Percentiles rank a stretch among this genome's conserved stretches.
Evolutionary conservation across 305 asterid genomes (phyloP).

Genomic region (Coffea humblotiana): DNA sequence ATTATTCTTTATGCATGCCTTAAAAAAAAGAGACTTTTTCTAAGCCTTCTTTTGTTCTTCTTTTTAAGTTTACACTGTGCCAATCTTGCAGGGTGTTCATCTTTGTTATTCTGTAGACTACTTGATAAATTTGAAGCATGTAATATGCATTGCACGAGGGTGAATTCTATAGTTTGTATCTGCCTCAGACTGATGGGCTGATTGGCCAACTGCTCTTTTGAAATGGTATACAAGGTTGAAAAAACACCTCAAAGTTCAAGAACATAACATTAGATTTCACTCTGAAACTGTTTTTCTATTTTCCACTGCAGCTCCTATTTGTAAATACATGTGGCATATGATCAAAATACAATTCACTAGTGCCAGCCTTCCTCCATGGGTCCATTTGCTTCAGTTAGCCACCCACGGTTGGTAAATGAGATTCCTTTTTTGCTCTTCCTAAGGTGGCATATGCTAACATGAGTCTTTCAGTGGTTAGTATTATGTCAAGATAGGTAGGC

Average conservation of each 20-base stretch:
- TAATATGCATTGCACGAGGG: neutral
- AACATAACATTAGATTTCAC: neutral
- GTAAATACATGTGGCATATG: conserved; percentile 6
- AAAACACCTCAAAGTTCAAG: neutral
- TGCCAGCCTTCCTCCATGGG: neutral
- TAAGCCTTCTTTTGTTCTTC: neutral
- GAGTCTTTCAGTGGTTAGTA: neutral
- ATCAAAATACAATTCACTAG: neutral
- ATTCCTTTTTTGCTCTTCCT: neutral
- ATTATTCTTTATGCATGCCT: neutral
- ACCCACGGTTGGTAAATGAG: conserved; percentile 13
- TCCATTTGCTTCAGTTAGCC: neutral
- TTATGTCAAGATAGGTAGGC: neutral
- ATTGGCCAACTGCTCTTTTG: neutral
- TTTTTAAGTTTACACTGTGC: neutral
- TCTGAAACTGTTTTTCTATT: neutral
- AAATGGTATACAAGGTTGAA: conserved; percentile 5
- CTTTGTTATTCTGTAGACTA: conserved; percentile 8
- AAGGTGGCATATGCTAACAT: neutral
- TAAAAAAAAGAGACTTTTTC: neutral
- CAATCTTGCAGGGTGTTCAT: conserved; percentile 6
- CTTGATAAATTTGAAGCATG: neutral
- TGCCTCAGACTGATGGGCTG: conserved; percentile 4
- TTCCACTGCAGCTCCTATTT: neutral
- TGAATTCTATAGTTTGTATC: neutral